Evolutionary conservation across 129 eudicot species (phyloP).

Genomic region (Centrapalus pauciflorus): DNA sequence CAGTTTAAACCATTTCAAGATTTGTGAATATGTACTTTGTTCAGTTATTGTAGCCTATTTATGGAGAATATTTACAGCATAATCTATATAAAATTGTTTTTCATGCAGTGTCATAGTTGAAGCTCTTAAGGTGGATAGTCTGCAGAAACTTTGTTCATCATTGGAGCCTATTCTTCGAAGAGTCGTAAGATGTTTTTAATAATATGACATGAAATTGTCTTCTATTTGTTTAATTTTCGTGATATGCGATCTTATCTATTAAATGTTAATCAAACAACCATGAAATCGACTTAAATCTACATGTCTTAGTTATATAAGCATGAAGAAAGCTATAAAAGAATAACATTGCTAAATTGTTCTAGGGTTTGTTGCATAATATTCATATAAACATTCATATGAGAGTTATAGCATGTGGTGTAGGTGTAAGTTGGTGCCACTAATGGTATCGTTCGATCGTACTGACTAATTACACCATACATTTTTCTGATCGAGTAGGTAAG

Average conservation of each 20-base stretch:
- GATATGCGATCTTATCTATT: background rate
- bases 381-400: background rate
- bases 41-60: background rate
- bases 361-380: background rate
- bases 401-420: background rate
- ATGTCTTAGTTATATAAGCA: background rate
- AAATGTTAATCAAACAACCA: constrained; percentile 1
- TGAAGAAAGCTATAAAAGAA: background rate
- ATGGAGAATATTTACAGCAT: background rate
- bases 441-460: background rate
- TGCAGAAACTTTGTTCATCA: constrained; percentile 95
- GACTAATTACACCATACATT: constrained; percentile 6
- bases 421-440: background rate
- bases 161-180: constrained; percentile 97
- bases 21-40: constrained; percentile 1
- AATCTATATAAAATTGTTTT: background rate
- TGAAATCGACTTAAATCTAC: background rate
- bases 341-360: background rate
- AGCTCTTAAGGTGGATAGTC: constrained; percentile 97
- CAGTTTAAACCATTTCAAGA: background rate
- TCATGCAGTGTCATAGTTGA: constrained; percentile 96
- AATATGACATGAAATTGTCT: background rate
- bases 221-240: background rate
- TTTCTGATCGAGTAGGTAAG: constrained; percentile 62
- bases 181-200: constrained; percentile 74